phyloP scores from a whole-genome alignment of 164 flowering plant genomes.

The Umbilicus rupestris region DNA sequence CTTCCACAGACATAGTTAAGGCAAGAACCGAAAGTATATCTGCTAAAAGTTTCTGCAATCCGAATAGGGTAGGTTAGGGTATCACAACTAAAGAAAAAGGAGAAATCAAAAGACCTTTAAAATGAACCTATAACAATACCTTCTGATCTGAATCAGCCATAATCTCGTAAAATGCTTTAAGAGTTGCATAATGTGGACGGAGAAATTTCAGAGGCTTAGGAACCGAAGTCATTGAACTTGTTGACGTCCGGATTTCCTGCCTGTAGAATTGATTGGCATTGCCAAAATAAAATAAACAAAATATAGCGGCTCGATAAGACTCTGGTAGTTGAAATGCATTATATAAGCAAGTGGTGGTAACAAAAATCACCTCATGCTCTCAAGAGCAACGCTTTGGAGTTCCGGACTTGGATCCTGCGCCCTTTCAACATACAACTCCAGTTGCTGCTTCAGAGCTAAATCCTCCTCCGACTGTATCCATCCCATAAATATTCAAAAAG shows the following conservation, averaged over 20 bases:
- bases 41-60: conserved; percentile 76
- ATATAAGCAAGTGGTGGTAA: background rate
- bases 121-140: conserved; percentile 23
- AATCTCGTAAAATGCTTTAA: conserved; percentile 65
- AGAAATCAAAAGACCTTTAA: background rate
- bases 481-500: no score
- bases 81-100: background rate
- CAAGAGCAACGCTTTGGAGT: conserved; percentile 77
- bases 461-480: conserved; percentile 98
- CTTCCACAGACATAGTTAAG: conserved; percentile 96
- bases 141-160: conserved; percentile 72
- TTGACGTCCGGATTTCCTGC: conserved; percentile 89
- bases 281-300: background rate
- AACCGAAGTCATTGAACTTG: conserved; percentile 99
- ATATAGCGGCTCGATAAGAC: background rate
- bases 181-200: conserved; percentile 85
- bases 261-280: conserved; percentile 22
- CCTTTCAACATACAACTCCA: conserved; percentile 90
- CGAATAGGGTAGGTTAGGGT: conserved; percentile 2
- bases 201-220: conserved; percentile 97
- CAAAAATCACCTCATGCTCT: conserved; percentile 70
- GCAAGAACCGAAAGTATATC: conserved; percentile 97
- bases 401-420: conserved; percentile 82
- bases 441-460: conserved; percentile 84
- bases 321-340: background rate